Base-by-base conservation (phyloP, 2,329 filamentous ascomycete species). In the Sporothrix pseudoabietina region DNA sequence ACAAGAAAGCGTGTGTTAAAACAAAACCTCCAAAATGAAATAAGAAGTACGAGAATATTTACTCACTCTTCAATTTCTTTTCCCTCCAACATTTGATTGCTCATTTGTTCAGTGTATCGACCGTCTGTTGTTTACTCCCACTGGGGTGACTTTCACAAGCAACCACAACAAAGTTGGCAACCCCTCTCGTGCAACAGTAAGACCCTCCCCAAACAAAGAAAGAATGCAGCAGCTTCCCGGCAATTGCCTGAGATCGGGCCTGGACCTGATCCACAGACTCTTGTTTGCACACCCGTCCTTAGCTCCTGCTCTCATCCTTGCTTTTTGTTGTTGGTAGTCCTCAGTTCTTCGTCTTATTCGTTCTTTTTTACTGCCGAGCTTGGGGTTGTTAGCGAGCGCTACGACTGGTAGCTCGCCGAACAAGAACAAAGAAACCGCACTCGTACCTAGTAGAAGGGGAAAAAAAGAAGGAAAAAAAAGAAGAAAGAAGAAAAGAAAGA, bases 341-440 rank as follows among this genome's bases (percentile, higher is more conserved):
- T 65, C 39, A 5, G 39, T 10, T 32, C 49, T 52, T 10, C 14
- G 4, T 68, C 22, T 66, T 49, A 55, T 66, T 32, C 22, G 16
- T n/a, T 5, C 6, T 32, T 63, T 35, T 63, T 63, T 26, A 16
- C 6, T 26, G 4, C 10, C 35, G 4, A 49, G 63, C 63, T 19
- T 66, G 16, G 22, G 41, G 5, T 9, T 49, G 44, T 49, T 47
- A 32, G 63, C 22, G 63, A 30, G 41, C 63, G 22, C 63, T 49
- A 66, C 26, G 63, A n/a, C 41, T 49, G 41, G 63, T 66, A 49
- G 41, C 26, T 22, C 52, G n/a, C 69, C 39, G 22, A 52, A 54
- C 55, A 59, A 68, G 61, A 55, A 65, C 47, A 72, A 59, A 65
- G 59, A 65, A 54, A 54, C n/a, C 1, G 44, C 26, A 49, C 14